phyloP scores from a whole-genome alignment of 352 stramenopile genomes.

The Pythium periplocum region DNA sequence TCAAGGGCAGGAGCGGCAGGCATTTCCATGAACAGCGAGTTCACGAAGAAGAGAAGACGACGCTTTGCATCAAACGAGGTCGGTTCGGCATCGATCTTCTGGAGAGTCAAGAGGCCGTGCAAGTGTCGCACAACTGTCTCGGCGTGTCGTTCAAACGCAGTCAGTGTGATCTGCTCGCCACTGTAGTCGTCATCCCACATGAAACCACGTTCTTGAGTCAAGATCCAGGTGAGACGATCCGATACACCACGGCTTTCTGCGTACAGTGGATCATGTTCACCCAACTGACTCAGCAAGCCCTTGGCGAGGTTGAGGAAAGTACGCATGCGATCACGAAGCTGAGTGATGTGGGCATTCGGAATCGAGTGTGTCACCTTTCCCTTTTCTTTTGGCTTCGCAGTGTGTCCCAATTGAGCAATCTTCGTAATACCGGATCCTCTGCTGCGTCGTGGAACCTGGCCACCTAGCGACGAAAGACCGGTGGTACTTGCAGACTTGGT shows the following conservation, averaged over 20 bases:
- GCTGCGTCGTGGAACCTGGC: constrained; percentile 69
- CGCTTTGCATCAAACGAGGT: constrained; percentile 94
- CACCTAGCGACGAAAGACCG: constrained; percentile 66
- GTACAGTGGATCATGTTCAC: constrained; percentile 75
- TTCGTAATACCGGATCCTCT: constrained; percentile 74
- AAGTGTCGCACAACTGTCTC: constrained; percentile 86
- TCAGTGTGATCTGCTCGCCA: constrained; percentile 90
- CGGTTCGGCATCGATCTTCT: constrained; percentile 96
- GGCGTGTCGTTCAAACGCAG: constrained; percentile 74
- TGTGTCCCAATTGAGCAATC: constrained; percentile 80
- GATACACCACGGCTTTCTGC: constrained; percentile 89
- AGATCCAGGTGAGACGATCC: constrained; percentile 94
- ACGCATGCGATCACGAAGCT: constrained; percentile 94
- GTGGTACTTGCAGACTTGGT: constrained; percentile 89
- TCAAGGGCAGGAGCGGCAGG: constrained; percentile 93
- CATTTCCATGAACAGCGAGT: constrained; percentile 99
- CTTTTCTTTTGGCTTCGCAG: constrained; percentile 47
- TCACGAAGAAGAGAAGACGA: constrained; percentile 98
- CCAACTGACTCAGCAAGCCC: constrained; percentile 65
- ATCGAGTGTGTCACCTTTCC: constrained; percentile 72
- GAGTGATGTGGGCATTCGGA: constrained; percentile 73
- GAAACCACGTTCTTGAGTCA: constrained; percentile 96
- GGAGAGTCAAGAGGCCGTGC: constrained; percentile 92
- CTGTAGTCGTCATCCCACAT: constrained; percentile 99
- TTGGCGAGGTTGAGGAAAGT: constrained; percentile 93